These are phyloP conservation scores for Gryganskiella cystojenkinii DNA, from an alignment of 192 early-diverging fungal species.

Conservation along the genomic window DNA sequence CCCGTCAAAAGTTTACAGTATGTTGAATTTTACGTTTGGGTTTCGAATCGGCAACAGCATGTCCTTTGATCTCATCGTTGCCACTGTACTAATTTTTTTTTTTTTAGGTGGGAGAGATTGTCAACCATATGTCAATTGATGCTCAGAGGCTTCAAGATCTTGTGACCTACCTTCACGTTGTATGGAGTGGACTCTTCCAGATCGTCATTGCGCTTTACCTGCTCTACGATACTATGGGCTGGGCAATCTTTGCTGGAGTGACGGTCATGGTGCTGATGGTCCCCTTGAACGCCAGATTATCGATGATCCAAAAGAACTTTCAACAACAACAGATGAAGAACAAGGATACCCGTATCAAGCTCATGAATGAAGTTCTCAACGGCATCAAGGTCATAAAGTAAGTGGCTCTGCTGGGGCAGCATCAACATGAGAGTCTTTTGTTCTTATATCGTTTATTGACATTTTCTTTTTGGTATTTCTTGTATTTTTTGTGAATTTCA, in stretches of 20 bases:
- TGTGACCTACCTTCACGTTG: constrained; percentile 76
- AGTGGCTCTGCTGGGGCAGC: too few relatives aligned
- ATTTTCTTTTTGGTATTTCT: too few relatives aligned
- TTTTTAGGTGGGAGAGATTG: constrained; percentile 56
- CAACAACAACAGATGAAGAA: constrained; percentile 90
- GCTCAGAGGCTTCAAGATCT: constrained; percentile 71
- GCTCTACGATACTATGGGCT: constrained; percentile 84
- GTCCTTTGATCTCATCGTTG: constrained; percentile 31
- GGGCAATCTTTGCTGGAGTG: constrained; percentile 87
- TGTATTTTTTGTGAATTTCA: too few relatives aligned
- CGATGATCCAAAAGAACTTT: constrained; percentile 70
- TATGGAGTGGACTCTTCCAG: constrained; percentile 83
- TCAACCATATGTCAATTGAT: constrained; percentile 76
- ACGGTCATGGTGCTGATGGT: constrained; percentile 83
- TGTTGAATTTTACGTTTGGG: constrained; percentile 45
- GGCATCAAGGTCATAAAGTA: constrained; percentile 97
- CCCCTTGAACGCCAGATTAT: constrained; percentile 79
- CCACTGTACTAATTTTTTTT: not conserved
- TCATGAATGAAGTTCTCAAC: constrained; percentile 82
- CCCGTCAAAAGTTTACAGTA: constrained; percentile 82
- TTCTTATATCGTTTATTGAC: too few relatives aligned
- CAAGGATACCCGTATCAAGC: constrained; percentile 65
- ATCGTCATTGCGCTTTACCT: constrained; percentile 79
- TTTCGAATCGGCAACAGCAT: constrained; percentile 9
- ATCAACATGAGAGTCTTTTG: too few relatives aligned